Base-by-base conservation (phyloP, 1,139 yeast species). In the Taphrina communis region DNA sequence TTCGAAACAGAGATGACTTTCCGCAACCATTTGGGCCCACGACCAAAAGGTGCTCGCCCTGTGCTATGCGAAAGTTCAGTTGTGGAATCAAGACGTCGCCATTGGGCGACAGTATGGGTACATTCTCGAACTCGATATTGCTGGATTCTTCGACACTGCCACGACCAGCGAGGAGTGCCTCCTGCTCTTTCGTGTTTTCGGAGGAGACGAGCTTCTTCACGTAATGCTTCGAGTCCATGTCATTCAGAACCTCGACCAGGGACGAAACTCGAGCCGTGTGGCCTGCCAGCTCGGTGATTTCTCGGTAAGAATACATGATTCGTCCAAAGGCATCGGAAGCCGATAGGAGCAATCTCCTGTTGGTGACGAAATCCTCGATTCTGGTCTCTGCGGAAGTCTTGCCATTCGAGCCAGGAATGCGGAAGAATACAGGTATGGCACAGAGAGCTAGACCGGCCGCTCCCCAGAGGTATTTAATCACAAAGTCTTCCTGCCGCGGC, bases 1-100 rank as follows among this genome's bases (percentile, higher is more conserved):
- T 86, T 76, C 97, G 84, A 78, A 93, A 93, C 70, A 93, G 80
- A 0, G 97, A 92, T 0, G 97, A 91, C 78, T 93, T 93, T 48
- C 98, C 98, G 70, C 96, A 90, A 1, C 97, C 97, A 76, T 93
- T 93, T 8, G 97, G 97, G 0, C 97, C 98, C 7, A 94, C 94
- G 76, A 93, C 92, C 71, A 93, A 82, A 70, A 93, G 81, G 78
- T 93, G 96, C 70, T 92, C 88, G 42, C 97, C 97, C 57, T 86
- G 88, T 72, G 87, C 85, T 69, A 93, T 85, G 66, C 87, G 82
- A 77, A 93, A 92, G 55, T 85, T 82, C 74, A 93, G 82, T 50
- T 85, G 83, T 66, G 84, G 83, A 48, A 90, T 88, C 70, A 93
- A 82, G 0, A 88, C 83, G 63, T 90, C 95, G 69, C 91, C 88